Conservation (phyloP, 2,329 filamentous ascomycete genomes). For the Sporothrix variecibatus region DNA sequence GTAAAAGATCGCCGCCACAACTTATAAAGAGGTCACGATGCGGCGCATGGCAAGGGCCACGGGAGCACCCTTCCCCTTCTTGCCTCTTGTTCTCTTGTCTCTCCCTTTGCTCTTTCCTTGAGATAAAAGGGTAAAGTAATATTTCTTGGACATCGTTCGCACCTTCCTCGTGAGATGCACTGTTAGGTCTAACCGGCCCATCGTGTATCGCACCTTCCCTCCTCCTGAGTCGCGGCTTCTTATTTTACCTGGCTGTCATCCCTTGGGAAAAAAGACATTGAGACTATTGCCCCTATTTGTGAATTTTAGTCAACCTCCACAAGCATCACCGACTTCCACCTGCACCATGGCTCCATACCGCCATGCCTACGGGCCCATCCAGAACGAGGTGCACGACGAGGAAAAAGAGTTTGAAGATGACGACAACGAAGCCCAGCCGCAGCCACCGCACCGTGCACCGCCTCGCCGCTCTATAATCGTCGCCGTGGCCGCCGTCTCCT, state of each 20-base stretch:
- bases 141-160: neutral
- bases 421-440: neutral
- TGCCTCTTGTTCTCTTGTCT: neutral
- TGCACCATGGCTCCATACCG: neutral
- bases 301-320: neutral
- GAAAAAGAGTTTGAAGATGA: constrained; percentile 11
- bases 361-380: neutral
- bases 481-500: constrained; percentile 35
- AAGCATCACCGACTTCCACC: neutral
- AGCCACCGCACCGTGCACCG: neutral
- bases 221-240: neutral
- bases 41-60: constrained; percentile 1
- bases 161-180: constrained; percentile 11
- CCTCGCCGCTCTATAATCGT: constrained; percentile 31
- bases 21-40: constrained; percentile 19
- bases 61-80: neutral
- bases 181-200: neutral
- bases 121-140: neutral
- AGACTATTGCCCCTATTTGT: neutral
- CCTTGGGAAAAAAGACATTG: neutral
- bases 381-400: constrained; percentile 2
- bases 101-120: neutral
- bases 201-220: neutral
- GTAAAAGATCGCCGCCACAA: neutral
- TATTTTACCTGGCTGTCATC: neutral